Base-by-base conservation (phyloP, 805 yeast genomes). In the Candida awuae region DNA sequence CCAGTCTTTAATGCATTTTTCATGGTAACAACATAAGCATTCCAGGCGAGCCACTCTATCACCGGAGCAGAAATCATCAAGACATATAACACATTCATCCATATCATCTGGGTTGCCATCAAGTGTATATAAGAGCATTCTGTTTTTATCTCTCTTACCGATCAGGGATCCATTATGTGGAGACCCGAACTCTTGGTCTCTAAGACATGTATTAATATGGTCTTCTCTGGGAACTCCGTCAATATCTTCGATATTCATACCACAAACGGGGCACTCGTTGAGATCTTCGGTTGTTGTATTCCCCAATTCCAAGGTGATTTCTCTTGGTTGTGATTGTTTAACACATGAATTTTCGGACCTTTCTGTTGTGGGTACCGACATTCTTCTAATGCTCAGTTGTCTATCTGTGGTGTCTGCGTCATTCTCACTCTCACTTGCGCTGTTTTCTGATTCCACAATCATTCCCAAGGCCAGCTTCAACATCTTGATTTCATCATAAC, bases 1-100 rank as follows among this genome's bases (percentile, higher is more conserved):
- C 99, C 99, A 92, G 41, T 77, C 79, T 56, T 82, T 78, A 47
- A 92, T 92, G 61, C 98, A 92, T 46, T 73, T 66, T 56, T 87
- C 87, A 54, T 92, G 99, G 59, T 86, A 92, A 26, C 88, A 85
- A 56, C 99, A 92, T 12, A 92, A 67, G 57, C 99, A 92, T 58
- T 90, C 97, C 42, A 92, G 62, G 30, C 99, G 65, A 0, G 95
- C 97, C 14, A 92, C 90, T 52, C 80, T 81, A 39, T 87, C 92
- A 2, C 95, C 95, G 0, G 88, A 84, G 34, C 64, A 62, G 56
- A 88, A 75, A 15, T 84, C 94, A 56, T 92, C 98, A 45, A 90
- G 75, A 54, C 99, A 92, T 18, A 92, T 90, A 13, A 86, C 90
- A 58, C 99, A 92, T 58, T 92, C 97, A 35, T 75, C 75, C 25